Percentiles rank a stretch among this genome's conserved stretches.
Conservation (phyloP, 225 moss, liverwort and hornwort genomes). For the Anthoceros angustus region DNA sequence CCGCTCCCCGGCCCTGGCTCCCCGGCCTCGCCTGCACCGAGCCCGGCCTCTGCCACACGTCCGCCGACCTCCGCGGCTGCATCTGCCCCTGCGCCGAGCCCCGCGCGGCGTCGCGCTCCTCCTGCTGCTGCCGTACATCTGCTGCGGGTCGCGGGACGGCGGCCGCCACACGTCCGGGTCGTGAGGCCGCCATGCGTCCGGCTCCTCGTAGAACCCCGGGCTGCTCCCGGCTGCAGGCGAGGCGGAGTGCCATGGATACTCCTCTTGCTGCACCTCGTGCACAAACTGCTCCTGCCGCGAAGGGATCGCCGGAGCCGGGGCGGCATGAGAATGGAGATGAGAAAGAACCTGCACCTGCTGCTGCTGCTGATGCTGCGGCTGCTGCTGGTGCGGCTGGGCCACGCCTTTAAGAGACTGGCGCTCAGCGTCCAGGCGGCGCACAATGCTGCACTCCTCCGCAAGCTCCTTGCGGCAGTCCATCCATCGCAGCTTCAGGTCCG, state of each 20-base stretch:
- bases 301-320: constrained; percentile 14
- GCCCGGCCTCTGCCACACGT: constrained; percentile 27
- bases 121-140: constrained; percentile 72
- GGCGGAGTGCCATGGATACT: constrained; percentile 16
- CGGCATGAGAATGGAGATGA: too few relatives aligned
- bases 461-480: constrained; percentile 86
- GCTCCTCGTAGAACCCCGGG: constrained; percentile 54
- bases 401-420: constrained; percentile 89
- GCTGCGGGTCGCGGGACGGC: constrained; percentile 63
- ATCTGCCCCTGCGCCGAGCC: constrained; percentile 83
- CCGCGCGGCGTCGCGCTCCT: constrained; percentile 45
- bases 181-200: constrained; percentile 97
- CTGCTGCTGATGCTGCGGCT: constrained; percentile 59
- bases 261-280: constrained; percentile 51
- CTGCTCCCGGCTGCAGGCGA: constrained; percentile 32
- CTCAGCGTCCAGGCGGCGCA: constrained; percentile 93
- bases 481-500: constrained; percentile 85
- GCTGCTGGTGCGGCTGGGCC: constrained; percentile 46
- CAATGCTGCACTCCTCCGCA: constrained; percentile 87
- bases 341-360: constrained; percentile 9
- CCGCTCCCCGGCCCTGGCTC: constrained; percentile 39
- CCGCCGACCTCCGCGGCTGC: constrained; percentile 41
- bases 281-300: constrained; percentile 50
- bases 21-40: constrained; percentile 59
- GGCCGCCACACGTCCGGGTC: constrained; percentile 99